phyloP scores from a whole-genome alignment of 441 rosid genomes.

The Macaranga tanarius region DNA sequence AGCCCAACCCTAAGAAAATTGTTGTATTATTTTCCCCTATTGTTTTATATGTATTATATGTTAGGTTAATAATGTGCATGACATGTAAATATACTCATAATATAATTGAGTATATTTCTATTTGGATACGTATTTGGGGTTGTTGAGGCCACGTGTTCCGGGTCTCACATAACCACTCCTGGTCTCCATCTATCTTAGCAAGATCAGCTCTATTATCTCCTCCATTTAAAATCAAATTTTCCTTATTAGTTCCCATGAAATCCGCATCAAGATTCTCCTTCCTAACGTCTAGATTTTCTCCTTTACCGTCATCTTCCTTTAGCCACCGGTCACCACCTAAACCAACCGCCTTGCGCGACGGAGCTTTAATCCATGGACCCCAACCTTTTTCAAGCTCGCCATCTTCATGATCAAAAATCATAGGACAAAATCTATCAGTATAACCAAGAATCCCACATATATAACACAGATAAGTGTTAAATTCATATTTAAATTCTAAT shows the following conservation, averaged over 20 bases:
- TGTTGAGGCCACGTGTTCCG: no score
- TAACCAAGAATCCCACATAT: not conserved
- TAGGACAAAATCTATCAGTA: not conserved
- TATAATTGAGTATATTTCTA: no score
- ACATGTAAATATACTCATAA: no score
- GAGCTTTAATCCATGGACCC: not conserved
- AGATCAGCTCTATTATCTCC: not conserved
- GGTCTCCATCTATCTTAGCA: no score
- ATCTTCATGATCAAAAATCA: not conserved
- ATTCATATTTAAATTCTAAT: not conserved
- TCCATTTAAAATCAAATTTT: not conserved
- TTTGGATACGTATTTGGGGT: no score
- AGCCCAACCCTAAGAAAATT: no score
- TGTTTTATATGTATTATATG: no score
- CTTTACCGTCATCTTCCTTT: not conserved
- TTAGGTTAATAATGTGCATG: no score
- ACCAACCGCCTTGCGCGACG: not conserved
- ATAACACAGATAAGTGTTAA: not conserved
- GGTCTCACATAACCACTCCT: no score
- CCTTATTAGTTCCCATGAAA: not conserved
- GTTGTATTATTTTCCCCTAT: no score
- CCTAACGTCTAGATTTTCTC: no score
- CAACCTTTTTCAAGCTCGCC: not conserved
- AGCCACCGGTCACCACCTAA: not conserved
- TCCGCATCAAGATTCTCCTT: no score